These are phyloP conservation scores for Komagataella kurtzmanii DNA, from an alignment of 805 yeast genomes.

Conservation along the genomic window DNA sequence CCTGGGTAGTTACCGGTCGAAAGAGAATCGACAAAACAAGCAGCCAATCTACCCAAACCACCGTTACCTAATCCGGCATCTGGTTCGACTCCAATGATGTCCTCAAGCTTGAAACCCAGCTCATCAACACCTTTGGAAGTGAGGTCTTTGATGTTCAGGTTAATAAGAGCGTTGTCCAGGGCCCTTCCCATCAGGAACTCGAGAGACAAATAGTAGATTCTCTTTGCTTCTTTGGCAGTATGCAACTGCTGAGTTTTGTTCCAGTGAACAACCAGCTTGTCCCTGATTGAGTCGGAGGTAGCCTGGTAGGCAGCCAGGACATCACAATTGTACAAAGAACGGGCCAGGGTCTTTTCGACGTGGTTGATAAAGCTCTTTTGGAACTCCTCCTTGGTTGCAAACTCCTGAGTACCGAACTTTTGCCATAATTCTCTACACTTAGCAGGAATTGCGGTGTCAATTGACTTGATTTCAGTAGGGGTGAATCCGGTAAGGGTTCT, in stretches of 20 bases:
- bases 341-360: conserved; percentile 85
- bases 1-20: conserved; percentile 81
- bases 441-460: conserved; percentile 72
- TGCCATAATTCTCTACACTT: conserved; percentile 70
- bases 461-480: conserved; percentile 75
- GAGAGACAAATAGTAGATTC: conserved; percentile 76
- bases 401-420: conserved; percentile 44
- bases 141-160: conserved; percentile 52
- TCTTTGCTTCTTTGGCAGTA: conserved; percentile 69
- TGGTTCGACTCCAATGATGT: conserved; percentile 72
- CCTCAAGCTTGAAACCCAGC: conserved; percentile 82
- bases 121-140: conserved; percentile 46
- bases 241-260: conserved; percentile 86
- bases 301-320: conserved; percentile 89
- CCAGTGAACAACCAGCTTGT: conserved; percentile 76
- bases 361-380: conserved; percentile 64
- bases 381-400: conserved; percentile 38
- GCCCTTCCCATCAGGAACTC: conserved; percentile 95
- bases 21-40: conserved; percentile 84
- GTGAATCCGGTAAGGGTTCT: conserved; percentile 85
- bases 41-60: conserved; percentile 89
- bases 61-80: conserved; percentile 96
- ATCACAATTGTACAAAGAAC: conserved; percentile 87
- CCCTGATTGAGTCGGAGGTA: conserved; percentile 65
- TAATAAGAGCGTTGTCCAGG: conserved; percentile 84